phyloP scores from a whole-genome alignment of 306 rosid species.

The Luffa aegyptiaca region DNA sequence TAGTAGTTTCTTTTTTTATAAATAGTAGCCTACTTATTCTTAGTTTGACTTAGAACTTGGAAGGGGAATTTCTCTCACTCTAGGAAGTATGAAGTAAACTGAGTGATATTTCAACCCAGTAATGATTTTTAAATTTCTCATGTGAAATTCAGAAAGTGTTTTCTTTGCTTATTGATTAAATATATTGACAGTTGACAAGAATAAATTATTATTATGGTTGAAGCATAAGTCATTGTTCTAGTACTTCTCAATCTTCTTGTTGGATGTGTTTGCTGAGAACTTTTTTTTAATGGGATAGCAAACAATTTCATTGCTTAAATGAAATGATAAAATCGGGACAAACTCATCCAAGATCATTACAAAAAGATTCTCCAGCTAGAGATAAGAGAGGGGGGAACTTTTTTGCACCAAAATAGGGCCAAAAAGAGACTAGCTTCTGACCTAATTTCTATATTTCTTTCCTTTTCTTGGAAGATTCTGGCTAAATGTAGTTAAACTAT shows the following conservation, averaged over 20 bases:
- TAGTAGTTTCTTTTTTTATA: not conserved
- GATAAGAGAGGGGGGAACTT: too few species aligned
- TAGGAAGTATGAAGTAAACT: not conserved
- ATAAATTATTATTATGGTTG: not conserved
- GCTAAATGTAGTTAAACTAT: conserved; percentile 24
- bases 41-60: not conserved
- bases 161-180: not conserved
- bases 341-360: too few species aligned
- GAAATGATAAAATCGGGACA: too few species aligned
- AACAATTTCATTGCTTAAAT: too few species aligned
- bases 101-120: not conserved
- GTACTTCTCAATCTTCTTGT: not conserved
- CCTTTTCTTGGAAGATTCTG: too few species aligned
- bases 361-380: too few species aligned
- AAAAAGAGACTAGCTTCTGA: too few species aligned
- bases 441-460: too few species aligned
- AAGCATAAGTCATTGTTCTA: not conserved
- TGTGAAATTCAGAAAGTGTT: not conserved
- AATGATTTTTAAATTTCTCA: not conserved
- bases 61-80: not conserved
- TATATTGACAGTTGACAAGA: not conserved
- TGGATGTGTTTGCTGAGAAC: not conserved
- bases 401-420: too few species aligned
- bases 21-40: not conserved
- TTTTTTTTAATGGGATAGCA: too few species aligned